Base-by-base conservation (phyloP, 192 early-diverging fungal genomes). In the Piromyces finnis region DNA sequence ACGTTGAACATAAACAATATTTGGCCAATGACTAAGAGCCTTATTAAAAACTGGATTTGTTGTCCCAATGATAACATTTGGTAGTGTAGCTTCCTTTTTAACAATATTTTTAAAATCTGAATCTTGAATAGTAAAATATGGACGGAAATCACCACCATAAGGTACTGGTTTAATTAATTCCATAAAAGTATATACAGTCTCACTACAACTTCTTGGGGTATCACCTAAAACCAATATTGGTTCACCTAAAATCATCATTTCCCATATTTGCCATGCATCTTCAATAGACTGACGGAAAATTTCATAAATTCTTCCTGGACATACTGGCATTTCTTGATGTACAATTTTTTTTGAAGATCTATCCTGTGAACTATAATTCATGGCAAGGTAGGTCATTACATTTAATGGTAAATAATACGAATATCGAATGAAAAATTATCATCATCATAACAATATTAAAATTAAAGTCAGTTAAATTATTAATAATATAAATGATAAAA, bases 71-170 rank as follows among this genome's bases (percentile, higher is more conserved):
- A 99, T 86, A 30, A 92, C 90, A 80, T 91, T 94, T 15, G 91
- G 88, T 17, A 94, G 90, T 36, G 94, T 92, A 80, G 89, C 79
- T 77, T 84, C 86, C 39, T 87, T 59, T 82, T 84, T 90, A 37
- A 85, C 87, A 83, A 94, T 89, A 30, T 86, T 85, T 78, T 93
- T 92, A 79, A 97, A 95, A 83, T 99, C 97, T 6, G 93, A 86
- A 83, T 97, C 96, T 84, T 97, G 95, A 80, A 99, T 95, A 6
- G 97, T 99, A 83, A 99, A 96, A 80, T 97, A 99, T 16, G 96
- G 96, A 27, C 97, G 91, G 82, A 92, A 96, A 85, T 99, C 96
- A 37, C 97, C 97, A 80, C 96, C 97, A 84, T 95, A 99, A 28
- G 93, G 91, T 89, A 95, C 92, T 30, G 97, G 97, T 81, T 95